Evolutionary conservation across 2,329 filamentous ascomycete genomes (phyloP), one percentile per base, ranked within the genome.

Genomic region (Alternaria longipes): DNA sequence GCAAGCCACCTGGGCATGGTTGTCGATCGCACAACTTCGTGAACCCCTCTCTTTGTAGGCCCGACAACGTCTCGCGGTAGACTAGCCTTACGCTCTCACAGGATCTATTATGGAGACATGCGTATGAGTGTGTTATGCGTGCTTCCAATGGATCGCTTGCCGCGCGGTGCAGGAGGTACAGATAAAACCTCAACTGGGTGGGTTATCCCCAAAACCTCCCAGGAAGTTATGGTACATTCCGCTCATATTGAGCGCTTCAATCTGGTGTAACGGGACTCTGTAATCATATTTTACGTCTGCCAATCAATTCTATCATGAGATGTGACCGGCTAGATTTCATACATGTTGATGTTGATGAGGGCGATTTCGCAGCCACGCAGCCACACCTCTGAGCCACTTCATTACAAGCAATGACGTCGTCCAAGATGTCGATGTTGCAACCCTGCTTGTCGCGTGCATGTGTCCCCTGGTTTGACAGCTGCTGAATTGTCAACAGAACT

Each of bases 381-480:
- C 59, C 59, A 61, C 59, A 58, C 32, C 30, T 47, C 18, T 38
- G 36, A 60, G 58, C 58, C 58, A 57, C 58, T 57, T 26, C 7
- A 49, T 51, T 30, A 53, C 42, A 26, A 49, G 41, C 59, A 53
- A 61, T 61, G 59, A 61, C 59, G 59, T 61, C 56, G 50, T 20
- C n/a, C 36, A 46, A 41, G n/a, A 26, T 18, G 32, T 44, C 8
- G 26, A 53, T 34, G 26, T 24, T 45, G 42, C 28, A 50, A 58
- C 59, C 54, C 44, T 61, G 59, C 49, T 49, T 58, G 59, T 61
- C 54, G 59, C 36, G 54, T 61, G 54, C 45, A 59, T 38, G 32
- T 59, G 7, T 41, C 41, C 28, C 30, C 20, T 54, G 46, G 26
- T 11, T 41, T 46, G 34, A 56, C 46, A 46, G 18, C 32, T 38